Percentiles rank a stretch among this genome's conserved stretches.
phyloP scores from a whole-genome alignment of 805 yeast species.

The Grigorovia jiainica region DNA sequence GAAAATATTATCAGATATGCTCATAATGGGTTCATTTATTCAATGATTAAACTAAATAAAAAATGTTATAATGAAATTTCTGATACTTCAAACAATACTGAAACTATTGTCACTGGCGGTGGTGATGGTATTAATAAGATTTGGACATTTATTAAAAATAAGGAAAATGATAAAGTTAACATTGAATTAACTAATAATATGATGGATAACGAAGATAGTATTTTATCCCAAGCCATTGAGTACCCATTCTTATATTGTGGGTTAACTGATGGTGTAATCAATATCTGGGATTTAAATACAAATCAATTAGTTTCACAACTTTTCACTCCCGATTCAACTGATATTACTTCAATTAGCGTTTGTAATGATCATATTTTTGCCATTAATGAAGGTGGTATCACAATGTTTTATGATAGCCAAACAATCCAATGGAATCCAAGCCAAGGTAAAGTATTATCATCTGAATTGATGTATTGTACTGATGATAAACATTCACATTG shows the following conservation, averaged over 20 bases:
- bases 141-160: constrained; percentile 47
- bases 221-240: constrained; percentile 56
- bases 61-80: too few relatives aligned
- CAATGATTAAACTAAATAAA: constrained; percentile 32
- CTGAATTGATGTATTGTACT: constrained; percentile 34
- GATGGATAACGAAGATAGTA: constrained; percentile 53
- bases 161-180: constrained; percentile 8
- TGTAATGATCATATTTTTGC: constrained; percentile 26
- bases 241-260: constrained; percentile 80
- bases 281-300: constrained; percentile 81
- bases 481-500: neutral
- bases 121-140: constrained; percentile 85
- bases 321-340: constrained; percentile 32
- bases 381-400: constrained; percentile 34
- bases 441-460: constrained; percentile 48
- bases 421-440: constrained; percentile 43
- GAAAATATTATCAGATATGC: constrained; percentile 68
- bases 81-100: constrained; percentile 8
- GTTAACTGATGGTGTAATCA: constrained; percentile 59
- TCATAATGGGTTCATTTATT: constrained; percentile 83
- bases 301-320: constrained; percentile 49
- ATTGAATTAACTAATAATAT: constrained; percentile 9
- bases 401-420: constrained; percentile 36
- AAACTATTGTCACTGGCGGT: constrained; percentile 58
- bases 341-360: constrained; percentile 42